Percentiles rank a stretch among this genome's conserved stretches.
Evolutionary conservation across 305 asterid species (phyloP).

Genomic region (Andrographis paniculata): DNA sequence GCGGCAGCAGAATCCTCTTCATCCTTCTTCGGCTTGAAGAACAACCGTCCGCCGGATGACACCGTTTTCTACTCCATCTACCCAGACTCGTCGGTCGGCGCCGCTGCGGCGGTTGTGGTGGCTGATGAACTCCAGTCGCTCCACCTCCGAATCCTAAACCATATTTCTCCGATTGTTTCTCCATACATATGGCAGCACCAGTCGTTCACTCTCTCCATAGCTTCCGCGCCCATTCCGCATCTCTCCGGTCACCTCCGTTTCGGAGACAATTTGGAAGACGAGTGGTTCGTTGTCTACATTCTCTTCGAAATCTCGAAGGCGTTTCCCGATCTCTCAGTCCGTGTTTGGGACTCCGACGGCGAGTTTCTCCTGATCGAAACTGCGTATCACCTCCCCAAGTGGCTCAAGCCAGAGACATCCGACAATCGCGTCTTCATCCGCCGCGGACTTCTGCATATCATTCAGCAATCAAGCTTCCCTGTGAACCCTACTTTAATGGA

Average conservation of each 20-base stretch:
- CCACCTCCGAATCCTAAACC: slow-evolving; percentile 59
- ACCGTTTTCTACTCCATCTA: slow-evolving; percentile 68
- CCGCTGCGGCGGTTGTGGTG: slow-evolving; percentile 24
- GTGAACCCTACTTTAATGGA: slow-evolving; percentile 36
- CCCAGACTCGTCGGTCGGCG: slow-evolving; percentile 44
- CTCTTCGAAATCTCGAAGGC: slow-evolving; percentile 51
- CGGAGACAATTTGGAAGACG: slow-evolving; percentile 87
- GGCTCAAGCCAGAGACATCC: slow-evolving; percentile 82
- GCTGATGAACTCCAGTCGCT: slow-evolving; percentile 50
- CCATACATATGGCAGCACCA: slow-evolving; percentile 82
- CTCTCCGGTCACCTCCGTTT: slow-evolving; percentile 81
- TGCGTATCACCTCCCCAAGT: slow-evolving; percentile 80
- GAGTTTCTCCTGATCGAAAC: slow-evolving; percentile 73
- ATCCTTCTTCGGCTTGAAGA: slow-evolving; percentile 42
- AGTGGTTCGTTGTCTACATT: slow-evolving; percentile 87
- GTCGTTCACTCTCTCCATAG: slow-evolving; percentile 48
- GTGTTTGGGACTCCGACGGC: slow-evolving; percentile 77
- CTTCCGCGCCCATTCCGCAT: slow-evolving; percentile 43
- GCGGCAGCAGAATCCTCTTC: slow-evolving; percentile 37
- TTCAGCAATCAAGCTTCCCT: slow-evolving; percentile 39
- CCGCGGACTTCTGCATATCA: slow-evolving; percentile 50
- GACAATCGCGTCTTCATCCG: slow-evolving; percentile 74
- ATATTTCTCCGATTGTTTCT: slow-evolving; percentile 33
- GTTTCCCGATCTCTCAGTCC: slow-evolving; percentile 51
- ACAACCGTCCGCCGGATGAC: slow-evolving; percentile 55